A percentile compares a stretch with the other conserved stretches of the same genome.
Conservation (phyloP, 108 stramenopile genomes). For the Nitzschia inconspicua region DNA sequence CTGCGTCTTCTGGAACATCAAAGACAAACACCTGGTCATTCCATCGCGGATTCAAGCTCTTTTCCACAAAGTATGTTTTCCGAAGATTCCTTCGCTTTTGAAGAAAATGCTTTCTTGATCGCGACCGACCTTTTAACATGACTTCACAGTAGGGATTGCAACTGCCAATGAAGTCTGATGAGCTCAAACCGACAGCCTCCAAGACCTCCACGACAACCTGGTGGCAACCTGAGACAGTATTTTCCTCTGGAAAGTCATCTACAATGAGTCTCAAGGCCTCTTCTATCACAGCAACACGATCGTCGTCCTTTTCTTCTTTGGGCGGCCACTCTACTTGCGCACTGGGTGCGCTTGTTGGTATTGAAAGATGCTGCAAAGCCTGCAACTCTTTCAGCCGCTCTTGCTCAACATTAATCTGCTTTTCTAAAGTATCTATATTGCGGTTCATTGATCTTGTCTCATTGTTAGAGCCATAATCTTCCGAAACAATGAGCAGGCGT, state of each 20-base stretch:
- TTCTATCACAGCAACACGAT: constrained; percentile 12
- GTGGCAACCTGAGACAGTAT: constrained; percentile 44
- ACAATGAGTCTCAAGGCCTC: constrained; percentile 21
- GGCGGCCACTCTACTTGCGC: too few species aligned
- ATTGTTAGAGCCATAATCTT: constrained; percentile 34
- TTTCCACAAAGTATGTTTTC: constrained; percentile 80
- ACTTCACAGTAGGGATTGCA: constrained; percentile 82
- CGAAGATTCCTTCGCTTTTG: constrained; percentile 35
- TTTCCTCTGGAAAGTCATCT: constrained; percentile 48
- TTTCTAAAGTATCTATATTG: constrained; percentile 48
- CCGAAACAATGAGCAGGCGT: constrained; percentile 73
- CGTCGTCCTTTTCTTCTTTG: background rate
- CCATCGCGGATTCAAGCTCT: constrained; percentile 78
- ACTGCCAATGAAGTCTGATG: constrained; percentile 55
- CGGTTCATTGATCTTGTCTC: constrained; percentile 37
- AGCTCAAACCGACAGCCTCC: constrained; percentile 72
- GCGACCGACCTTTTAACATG: constrained; percentile 40
- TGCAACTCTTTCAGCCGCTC: constrained; percentile 25
- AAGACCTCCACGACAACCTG: constrained; percentile 82
- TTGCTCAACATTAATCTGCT: constrained; percentile 43
- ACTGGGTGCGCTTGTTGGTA: too few species aligned
- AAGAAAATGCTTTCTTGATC: constrained; percentile 32
- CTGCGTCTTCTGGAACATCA: constrained; percentile 73
- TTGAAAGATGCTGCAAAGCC: constrained; percentile 14
- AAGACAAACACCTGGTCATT: constrained; percentile 79